Percentiles rank a stretch among this genome's conserved stretches.
Conservation (phyloP, 495 filamentous ascomycete genomes). For the Talaromyces liani region DNA sequence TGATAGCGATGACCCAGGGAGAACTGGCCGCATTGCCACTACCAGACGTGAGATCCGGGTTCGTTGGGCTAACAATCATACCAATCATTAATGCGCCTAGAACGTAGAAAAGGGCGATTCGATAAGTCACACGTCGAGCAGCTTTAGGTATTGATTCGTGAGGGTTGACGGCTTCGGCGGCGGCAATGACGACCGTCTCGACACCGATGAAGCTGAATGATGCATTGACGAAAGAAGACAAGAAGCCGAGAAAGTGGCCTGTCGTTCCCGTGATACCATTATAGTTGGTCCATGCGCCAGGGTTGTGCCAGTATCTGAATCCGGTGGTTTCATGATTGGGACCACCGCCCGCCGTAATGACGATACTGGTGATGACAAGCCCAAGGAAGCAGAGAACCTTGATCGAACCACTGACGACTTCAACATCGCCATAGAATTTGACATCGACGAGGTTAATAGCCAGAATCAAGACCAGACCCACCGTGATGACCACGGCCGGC, state of each 20-base stretch:
- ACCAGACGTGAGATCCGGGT: conserved; percentile 44
- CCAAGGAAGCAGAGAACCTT: conserved; percentile 72
- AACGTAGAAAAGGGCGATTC: conserved; percentile 78
- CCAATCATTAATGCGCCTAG: conserved; percentile 52
- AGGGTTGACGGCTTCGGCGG: conserved; percentile 76
- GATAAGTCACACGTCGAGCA: conserved; percentile 75
- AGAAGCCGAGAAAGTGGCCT: conserved; percentile 35
- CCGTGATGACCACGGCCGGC: conserved; percentile 59
- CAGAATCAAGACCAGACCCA: conserved; percentile 63
- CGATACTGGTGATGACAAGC: conserved; percentile 56
- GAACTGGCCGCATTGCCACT: conserved; percentile 49
- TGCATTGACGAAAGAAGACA: conserved; percentile 32
- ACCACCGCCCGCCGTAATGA: conserved; percentile 60
- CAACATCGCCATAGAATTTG: conserved; percentile 61
- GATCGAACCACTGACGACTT: conserved; percentile 65
- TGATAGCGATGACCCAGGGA: conserved; percentile 53
- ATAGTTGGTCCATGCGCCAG: conserved; percentile 53
- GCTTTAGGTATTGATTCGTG: conserved; percentile 69
- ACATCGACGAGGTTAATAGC: conserved; percentile 61
- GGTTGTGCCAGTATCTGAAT: conserved; percentile 64
- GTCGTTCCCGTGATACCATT: conserved; percentile 19
- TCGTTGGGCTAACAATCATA: conserved; percentile 45
- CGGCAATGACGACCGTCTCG: conserved; percentile 67
- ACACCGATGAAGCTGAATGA: conserved; percentile 45
- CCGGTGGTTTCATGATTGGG: conserved; percentile 56